Evolutionary conservation across 2,329 filamentous ascomycete species (phyloP).

Genomic region (Neodidymelliopsis sp.): DNA sequence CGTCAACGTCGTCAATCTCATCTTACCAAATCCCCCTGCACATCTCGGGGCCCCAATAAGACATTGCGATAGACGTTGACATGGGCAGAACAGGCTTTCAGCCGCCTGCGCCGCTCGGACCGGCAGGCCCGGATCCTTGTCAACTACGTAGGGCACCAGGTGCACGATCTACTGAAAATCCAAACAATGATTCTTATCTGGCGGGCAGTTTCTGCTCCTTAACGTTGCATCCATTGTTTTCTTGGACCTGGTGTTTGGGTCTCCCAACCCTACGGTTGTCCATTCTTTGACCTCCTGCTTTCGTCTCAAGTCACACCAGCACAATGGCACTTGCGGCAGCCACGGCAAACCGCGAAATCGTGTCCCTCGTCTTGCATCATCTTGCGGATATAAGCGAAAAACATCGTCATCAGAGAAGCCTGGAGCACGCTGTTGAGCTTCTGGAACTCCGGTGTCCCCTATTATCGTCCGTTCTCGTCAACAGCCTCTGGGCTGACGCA

Average conservation of each 20-base stretch:
- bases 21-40: constrained; percentile 8
- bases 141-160: constrained; percentile 19
- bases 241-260: constrained; percentile 16
- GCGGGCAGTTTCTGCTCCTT: constrained; percentile 4
- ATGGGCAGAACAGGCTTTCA: constrained; percentile 24
- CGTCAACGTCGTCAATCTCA: constrained; percentile 7
- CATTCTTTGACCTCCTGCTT: constrained; percentile 14
- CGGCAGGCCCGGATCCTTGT: constrained; percentile 17
- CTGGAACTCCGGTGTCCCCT: constrained; percentile 46
- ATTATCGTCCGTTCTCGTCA: constrained; percentile 41
- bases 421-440: constrained; percentile 43
- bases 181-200: constrained; percentile 6
- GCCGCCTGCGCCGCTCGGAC: constrained; percentile 15
- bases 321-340: constrained; percentile 35
- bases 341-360: constrained; percentile 34
- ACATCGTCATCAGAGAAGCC: constrained; percentile 39
- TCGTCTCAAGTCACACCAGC: constrained; percentile 14
- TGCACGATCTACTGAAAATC: constrained; percentile 5
- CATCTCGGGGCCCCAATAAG: not conserved
- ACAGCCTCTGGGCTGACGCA: constrained; percentile 44
- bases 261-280: constrained; percentile 12
- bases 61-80: constrained; percentile 21
- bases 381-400: constrained; percentile 44
- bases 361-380: constrained; percentile 35
- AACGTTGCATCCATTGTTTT: constrained; percentile 16